Evolutionary conservation across 306 rosid species (phyloP), one percentile per base, ranked within the genome.

Genomic region (Cyclanthera cordifolia): DNA sequence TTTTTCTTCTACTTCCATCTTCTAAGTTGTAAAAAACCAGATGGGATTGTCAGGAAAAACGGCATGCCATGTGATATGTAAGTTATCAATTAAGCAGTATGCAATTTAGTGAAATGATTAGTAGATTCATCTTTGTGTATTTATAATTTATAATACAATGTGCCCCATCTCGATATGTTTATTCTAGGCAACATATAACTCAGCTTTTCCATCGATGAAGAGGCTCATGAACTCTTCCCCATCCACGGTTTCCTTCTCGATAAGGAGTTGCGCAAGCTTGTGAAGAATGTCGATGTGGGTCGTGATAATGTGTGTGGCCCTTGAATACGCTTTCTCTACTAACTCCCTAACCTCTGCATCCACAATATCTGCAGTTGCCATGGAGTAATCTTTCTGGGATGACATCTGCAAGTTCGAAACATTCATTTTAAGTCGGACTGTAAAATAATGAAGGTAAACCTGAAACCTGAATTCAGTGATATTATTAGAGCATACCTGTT

Each of bases 161-260:
- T 21, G 30, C 41, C 41, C 32, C 20, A 12, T 63, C 17, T 41
- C 34, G 19, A 14, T 20, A 43, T 43, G 30, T 45, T 45, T 61
- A 70, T 50, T 32, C 37, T 32, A 32, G 24, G 85, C 76, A 46
- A 86, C 91, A 75, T 52, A 84, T 67, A 90, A 80, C 79, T 87
- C 96, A n/a, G 95, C 96, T 76, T 90, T 85, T 68, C 93, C 96
- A 53, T 90, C 99, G n/a, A 90, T 90, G 74, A 90, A 94, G 54
- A 88, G 87, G 69, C 99, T 88, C 96, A 82, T 86, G 84, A 91
- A 88, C 78, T 90, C 97, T 81, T 94, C 97, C 34, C 96, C 96
- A 66, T 94, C 99, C 17, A 94, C 96, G 11, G 95, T 83, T 81
- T 94, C 99, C 81, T 93, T 93, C 78, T 93, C 99, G 3, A 90